Base-by-base conservation (phyloP, 176 grass and related monocot species). In the Pontederia crassipes region DNA sequence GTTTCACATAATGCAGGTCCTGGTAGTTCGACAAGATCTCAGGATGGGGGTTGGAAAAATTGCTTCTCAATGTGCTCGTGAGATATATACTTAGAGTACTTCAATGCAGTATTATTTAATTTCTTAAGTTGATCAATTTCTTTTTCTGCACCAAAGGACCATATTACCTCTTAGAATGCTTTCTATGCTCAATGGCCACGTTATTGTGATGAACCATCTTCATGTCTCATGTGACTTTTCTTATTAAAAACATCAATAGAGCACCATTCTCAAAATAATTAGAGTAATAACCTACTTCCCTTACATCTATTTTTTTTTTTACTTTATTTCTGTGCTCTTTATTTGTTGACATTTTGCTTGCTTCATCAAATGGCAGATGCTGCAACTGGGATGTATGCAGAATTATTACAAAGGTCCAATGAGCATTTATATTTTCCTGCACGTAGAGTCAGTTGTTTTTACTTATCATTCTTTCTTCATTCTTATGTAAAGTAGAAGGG, bases 1-100 rank as follows among this genome's bases (percentile, higher is more conserved):
- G 59, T 8, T 10, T 11, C 0, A 40, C 32, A 40, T 32, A 53
- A 17, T 93, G 58, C 75, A 93, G 89, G 92, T 97, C 74, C 79
- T 97, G 68, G 60, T 97, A 0, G 92, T 97, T 54, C 83, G 87
- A 28, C 81, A 97, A 66, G 92, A 97, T 66, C 69, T 97, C 62
- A 97, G 85, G 78, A 97, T 97, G 92, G 76, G 87, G 28, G 67
- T 71, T 65, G 92, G 92, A 15, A 97, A 97, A 75, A 91, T 97
- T 76, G 92, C 92, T 1, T 91, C 92, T 72, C 92, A 97, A 76
- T 90, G 87, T 74, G 72, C 86, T 17, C 86, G 86, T 89, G 81
- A 85, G 86, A 65, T 73, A 11, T 57, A 29, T 6, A 24, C 57
- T 28, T 55, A 40, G 32, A 40, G 32, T 40, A 40, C 6, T 7